Evolutionary conservation across 2,329 filamentous ascomycete species (phyloP).

Genomic region (Talaromyces funiculosus): DNA sequence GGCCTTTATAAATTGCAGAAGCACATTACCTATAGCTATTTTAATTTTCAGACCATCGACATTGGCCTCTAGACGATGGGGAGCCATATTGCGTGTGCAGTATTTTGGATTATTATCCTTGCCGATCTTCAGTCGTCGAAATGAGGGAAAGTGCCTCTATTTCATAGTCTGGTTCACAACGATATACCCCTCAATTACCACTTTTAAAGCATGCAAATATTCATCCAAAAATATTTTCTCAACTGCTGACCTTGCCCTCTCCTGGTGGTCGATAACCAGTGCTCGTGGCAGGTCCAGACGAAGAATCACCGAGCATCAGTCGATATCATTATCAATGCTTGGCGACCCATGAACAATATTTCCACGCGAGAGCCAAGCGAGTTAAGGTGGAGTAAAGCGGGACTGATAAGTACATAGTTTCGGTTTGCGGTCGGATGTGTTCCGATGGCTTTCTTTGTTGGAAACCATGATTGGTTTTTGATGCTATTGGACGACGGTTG

Average conservation of each 20-base stretch:
- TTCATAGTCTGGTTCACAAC: neutral
- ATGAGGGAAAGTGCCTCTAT: neutral
- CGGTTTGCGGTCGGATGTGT: neutral
- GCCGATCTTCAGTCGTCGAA: neutral
- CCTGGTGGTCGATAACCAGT: neutral
- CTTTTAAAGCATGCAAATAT: neutral
- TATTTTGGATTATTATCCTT: neutral
- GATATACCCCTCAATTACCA: neutral
- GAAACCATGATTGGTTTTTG: neutral
- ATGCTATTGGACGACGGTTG: neutral
- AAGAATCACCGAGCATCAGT: neutral
- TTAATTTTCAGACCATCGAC: conserved; percentile 15
- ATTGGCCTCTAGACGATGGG: conserved; percentile 13
- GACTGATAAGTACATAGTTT: neutral
- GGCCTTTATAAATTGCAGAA: no score
- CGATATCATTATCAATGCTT: neutral
- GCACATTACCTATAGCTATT: conserved; percentile 18
- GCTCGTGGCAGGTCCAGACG: conserved; percentile 10
- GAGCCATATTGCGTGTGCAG: conserved; percentile 12
- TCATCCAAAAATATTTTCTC: neutral
- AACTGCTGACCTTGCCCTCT: neutral
- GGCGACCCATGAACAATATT: neutral
- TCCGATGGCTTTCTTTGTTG: neutral
- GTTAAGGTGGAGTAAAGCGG: neutral
- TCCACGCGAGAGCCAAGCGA: neutral